Base-by-base conservation (phyloP, 139 green algal genomes). In the Tetraselmis striata region DNA sequence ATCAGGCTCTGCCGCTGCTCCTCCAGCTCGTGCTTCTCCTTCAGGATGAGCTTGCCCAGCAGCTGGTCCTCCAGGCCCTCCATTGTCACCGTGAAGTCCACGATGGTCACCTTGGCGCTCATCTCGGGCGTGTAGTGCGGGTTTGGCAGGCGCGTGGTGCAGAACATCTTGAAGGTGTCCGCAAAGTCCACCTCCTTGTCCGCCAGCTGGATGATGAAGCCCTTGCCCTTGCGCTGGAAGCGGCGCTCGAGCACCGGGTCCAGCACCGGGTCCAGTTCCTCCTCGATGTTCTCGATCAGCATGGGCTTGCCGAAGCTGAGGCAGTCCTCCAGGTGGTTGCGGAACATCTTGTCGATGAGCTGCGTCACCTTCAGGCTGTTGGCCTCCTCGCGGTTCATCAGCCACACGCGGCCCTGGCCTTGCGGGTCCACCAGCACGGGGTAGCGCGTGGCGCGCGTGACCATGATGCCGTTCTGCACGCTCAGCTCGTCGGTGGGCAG, bases 21-120 rank as follows among this genome's bases (percentile, higher is more conserved):
- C 91, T 98, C 94, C 84, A 98, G 90, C 87, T 98, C 95, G 82
- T 92, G 87, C 90, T 98, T 97, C 91, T 98, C 95, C 88, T 96
- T 97, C 31, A 95, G 86, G 79, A 98, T 97, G 23, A 98, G 92
- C 83, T 94, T 94, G 86, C 91, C 94, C 80, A 98, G 91, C 83
- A 98, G 92, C 89, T 98, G 95, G 83, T 98, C 95, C 89, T 98
- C 95, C 81, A 98, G 90, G 2, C 95, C 95, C 1, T 86, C 87
- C 87, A 91, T 91, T 29, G 95, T 98, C 28, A 98, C 95, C 1
- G 95, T 98, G 91, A 98, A 98, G 89, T 98, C 95, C 18, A 98
- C 94, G 27, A 98, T 85, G 1, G 95, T 97, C 75, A 87, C 80
- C 84, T 87, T 96, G 83, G 94, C 95, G 59, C 79, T 92, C 75